Base-by-base conservation (phyloP, 768 basidiomycete genomes). In the Astraeus odoratus region DNA sequence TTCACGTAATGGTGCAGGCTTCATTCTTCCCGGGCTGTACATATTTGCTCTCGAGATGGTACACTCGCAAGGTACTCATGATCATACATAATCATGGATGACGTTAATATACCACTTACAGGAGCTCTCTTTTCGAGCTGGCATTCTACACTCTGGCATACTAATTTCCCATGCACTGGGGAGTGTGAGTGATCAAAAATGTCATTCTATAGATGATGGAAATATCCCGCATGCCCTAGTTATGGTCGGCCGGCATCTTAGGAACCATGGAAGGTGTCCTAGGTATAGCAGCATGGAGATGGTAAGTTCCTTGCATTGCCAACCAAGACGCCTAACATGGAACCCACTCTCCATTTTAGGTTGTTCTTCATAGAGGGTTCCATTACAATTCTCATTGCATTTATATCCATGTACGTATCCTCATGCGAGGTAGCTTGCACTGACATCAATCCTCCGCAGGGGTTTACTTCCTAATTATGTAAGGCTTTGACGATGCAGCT, bases 201-300 rank as follows among this genome's bases (percentile, higher is more conserved):
- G 39, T 20, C 41, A 16, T 22, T 12, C 24, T 24, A 20, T 19
- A 5, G 20, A n/a, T 20, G 16, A 0, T 25, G 25, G 36, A 36
- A 24, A 20, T 6, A n/a, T n/a, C n/a, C n/a, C n/a, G n/a, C n/a
- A 9, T 22, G 20, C 19, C 27, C 16, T 47, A 83, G 77, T 58
- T 86, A 6, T 76, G 86, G 55, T 86, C 83, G 13, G 84, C 84
- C n/a, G 85, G 81, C 9, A 83, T 87, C 43, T 69, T 90, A 13
- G 65, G 70, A 1, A 72, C 70, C 34, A 82, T 87, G 83, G 75
- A 88, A 49, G 83, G 81, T 1, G 71, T 69, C 39, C 66, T 75
- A 4, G 84, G 83, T 1, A 78, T 83, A 34, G 58, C 78, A 23
- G 83, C 81, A 8, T 87, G 85, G 85, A 56, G 80, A 68, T 87